A percentile compares a stretch with the other conserved stretches of the same genome.
phyloP scores from a whole-genome alignment of 495 filamentous ascomycete genomes.

The Aspergillus hancockii region DNA sequence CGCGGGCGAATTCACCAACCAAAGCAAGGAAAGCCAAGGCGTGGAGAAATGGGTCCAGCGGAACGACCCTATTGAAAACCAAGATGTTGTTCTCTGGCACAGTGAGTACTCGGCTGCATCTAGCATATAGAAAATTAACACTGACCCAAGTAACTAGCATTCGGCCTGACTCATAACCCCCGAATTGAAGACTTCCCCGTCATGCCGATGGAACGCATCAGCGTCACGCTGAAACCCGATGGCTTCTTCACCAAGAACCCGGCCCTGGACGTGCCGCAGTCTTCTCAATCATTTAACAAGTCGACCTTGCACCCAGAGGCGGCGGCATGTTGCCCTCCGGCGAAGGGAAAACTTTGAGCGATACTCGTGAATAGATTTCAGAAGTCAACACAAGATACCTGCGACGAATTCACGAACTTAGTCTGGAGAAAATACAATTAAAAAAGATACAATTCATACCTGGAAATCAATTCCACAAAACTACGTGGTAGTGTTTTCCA shows the following conservation, averaged over 20 bases:
- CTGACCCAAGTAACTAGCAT: conserved; percentile 34
- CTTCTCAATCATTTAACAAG: conserved; percentile 41
- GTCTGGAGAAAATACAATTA: too few relatives aligned
- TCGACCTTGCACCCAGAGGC: conserved; percentile 37
- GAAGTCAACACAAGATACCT: too few relatives aligned
- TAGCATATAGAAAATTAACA: conserved; percentile 7
- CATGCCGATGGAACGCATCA: conserved; percentile 65
- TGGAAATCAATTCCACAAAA: too few relatives aligned
- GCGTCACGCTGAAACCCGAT: conserved; percentile 66
- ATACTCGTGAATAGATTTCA: too few relatives aligned
- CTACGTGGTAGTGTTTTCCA: too few relatives aligned
- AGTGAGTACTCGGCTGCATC: conserved; percentile 26
- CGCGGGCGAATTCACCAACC: conserved; percentile 85
- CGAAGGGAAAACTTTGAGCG: conserved; percentile 35
- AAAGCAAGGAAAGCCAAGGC: conserved; percentile 64
- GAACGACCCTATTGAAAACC: conserved; percentile 50
- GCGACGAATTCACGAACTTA: too few relatives aligned
- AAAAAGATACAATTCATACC: too few relatives aligned
- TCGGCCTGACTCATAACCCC: conserved; percentile 62
- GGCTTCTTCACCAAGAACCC: conserved; percentile 79
- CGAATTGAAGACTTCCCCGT: conserved; percentile 64
- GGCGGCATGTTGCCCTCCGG: conserved; percentile 28
- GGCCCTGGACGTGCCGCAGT: conserved; percentile 69
- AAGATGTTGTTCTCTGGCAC: conserved; percentile 59
- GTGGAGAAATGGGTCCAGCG: conserved; percentile 56